These are phyloP conservation scores for Fomitopsis betulina DNA, from an alignment of 1,284 basidiomycete genomes.

Conservation along the genomic window DNA sequence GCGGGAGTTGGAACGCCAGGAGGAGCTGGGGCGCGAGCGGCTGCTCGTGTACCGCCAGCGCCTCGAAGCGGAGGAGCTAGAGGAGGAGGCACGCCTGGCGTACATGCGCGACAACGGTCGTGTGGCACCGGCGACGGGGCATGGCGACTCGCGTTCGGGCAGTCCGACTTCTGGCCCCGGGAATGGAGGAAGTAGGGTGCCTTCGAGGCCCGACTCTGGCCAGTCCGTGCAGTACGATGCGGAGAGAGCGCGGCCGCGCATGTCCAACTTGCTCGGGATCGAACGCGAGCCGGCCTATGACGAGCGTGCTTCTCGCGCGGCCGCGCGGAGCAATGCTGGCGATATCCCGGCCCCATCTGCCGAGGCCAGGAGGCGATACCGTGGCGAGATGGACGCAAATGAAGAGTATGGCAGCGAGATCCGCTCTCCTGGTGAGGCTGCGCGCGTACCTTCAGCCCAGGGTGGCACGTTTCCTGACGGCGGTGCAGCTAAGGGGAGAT, in stretches of 20 bases:
- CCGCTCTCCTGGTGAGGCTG: conserved; percentile 17
- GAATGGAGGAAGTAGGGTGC: conserved; percentile 17
- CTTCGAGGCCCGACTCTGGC: conserved; percentile 21
- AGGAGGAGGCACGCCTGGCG: conserved; percentile 15
- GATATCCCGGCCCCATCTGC: conserved; percentile 13
- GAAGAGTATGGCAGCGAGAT: conserved; percentile 26
- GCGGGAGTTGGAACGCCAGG: conserved; percentile 42
- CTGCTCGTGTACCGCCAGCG: conserved; percentile 17
- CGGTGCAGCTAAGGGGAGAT: conserved; percentile 53
- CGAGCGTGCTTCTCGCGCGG: conserved; percentile 8
- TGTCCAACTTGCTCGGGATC: conserved; percentile 18
- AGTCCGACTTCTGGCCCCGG: conserved; percentile 15
- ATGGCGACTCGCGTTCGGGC: conserved; percentile 17
- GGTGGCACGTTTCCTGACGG: conserved; percentile 35
- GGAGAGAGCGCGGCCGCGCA: conserved; percentile 20
- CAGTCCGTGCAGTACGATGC: conserved; percentile 21
- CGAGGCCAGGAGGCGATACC: conserved; percentile 48
- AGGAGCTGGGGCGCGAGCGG: conserved; percentile 35
- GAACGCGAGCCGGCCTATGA: conserved; percentile 18
- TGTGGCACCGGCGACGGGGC: conserved; percentile 10
- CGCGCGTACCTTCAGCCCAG: conserved; percentile 24
- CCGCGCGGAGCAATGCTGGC: conserved; percentile 7
- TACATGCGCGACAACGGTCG: conserved; percentile 9
- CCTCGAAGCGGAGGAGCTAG: conserved; percentile 15
- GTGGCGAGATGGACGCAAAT: conserved; percentile 59